phyloP scores from a whole-genome alignment of 2,329 filamentous ascomycete species.

The Blumeria graminis region DNA sequence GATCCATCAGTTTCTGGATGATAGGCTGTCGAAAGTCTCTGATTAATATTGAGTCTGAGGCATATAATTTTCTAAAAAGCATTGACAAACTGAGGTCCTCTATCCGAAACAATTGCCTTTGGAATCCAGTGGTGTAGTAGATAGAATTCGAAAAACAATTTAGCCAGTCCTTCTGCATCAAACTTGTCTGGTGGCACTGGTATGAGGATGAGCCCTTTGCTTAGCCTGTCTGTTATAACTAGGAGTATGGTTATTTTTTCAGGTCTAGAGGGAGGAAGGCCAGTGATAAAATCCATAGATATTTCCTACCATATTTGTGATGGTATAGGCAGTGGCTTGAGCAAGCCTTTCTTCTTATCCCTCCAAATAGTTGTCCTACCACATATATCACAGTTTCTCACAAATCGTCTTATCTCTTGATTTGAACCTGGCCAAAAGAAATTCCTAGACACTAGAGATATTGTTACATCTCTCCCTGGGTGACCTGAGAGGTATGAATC shows the following conservation, averaged over 20 bases:
- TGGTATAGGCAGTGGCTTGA: conserved; percentile 1
- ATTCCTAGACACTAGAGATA: neutral
- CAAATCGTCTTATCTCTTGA: neutral
- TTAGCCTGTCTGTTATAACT: neutral
- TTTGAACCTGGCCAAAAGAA: neutral
- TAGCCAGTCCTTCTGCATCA: neutral
- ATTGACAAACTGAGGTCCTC: neutral
- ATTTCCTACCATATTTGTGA: conserved; percentile 1
- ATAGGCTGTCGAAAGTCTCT: neutral
- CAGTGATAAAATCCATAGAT: conserved; percentile 2
- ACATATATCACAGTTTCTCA: neutral
- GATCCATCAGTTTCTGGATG: neutral
- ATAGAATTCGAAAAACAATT: neutral
- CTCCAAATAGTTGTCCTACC: neutral
- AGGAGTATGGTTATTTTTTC: neutral
- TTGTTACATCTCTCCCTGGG: neutral
- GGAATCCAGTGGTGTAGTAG: neutral
- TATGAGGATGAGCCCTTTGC: neutral
- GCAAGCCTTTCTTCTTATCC: conserved; percentile 2
- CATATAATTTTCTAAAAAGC: neutral
- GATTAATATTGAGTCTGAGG: neutral
- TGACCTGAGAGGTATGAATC: neutral
- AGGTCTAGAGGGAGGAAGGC: neutral
- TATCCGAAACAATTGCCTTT: neutral
- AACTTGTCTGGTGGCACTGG: neutral